Conservation (phyloP, 2,329 filamentous ascomycete species). For the Fusarium euwallaceae region DNA sequence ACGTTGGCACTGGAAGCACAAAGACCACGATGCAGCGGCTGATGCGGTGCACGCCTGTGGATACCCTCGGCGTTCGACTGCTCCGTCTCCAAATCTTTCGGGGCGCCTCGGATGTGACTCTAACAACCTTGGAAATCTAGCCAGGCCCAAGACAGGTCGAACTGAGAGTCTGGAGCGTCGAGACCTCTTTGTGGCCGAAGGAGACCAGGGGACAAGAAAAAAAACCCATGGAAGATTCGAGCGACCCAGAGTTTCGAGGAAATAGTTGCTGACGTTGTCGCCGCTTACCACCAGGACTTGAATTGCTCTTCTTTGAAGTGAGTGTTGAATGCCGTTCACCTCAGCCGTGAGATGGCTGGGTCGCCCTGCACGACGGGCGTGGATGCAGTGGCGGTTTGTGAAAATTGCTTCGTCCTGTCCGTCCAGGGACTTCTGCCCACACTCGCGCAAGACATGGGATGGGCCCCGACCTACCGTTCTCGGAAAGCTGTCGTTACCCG, state of each 20-base stretch:
- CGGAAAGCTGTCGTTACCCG: slow-evolving; percentile 14
- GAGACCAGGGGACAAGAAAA: neutral
- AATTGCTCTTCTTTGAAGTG: neutral
- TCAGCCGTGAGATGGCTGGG: neutral
- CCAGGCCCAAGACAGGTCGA: neutral
- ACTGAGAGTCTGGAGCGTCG: neutral
- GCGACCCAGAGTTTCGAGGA: neutral
- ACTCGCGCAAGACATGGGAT: slow-evolving; percentile 11
- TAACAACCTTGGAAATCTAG: slow-evolving; percentile 7
- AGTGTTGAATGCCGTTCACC: neutral
- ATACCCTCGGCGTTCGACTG: slow-evolving; percentile 25
- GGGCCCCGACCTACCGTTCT: slow-evolving; percentile 14
- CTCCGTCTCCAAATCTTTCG: slow-evolving; percentile 21
- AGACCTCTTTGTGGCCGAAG: neutral
- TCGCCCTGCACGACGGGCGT: slow-evolving; percentile 8
- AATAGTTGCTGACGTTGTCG: neutral
- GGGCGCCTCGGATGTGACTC: slow-evolving; percentile 11
- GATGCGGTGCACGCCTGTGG: slow-evolving; percentile 38
- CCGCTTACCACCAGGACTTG: neutral
- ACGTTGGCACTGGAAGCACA: slow-evolving; percentile 31
- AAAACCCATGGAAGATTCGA: neutral
- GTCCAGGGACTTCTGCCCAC: slow-evolving; percentile 10
- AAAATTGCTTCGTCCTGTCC: slow-evolving; percentile 10
- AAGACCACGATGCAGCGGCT: slow-evolving; percentile 26
- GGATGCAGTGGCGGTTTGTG: slow-evolving; percentile 27